phyloP scores from a whole-genome alignment of 805 yeast species.

The Cyberlindnera sargentensis region DNA sequence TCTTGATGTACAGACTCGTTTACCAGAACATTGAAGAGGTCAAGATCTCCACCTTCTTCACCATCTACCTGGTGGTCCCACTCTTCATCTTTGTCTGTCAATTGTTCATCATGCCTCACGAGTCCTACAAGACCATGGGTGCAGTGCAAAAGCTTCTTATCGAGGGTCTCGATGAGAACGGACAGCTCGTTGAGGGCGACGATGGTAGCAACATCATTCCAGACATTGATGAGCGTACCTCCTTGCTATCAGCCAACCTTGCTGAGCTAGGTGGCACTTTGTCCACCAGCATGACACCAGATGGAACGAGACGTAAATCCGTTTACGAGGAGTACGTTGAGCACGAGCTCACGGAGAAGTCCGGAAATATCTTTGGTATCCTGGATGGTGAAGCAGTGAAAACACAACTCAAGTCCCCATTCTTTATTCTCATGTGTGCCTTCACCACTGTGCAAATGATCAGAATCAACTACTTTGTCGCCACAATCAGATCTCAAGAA shows the following conservation, averaged over 20 bases:
- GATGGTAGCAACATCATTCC: constrained; percentile 37
- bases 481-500: constrained; percentile 82
- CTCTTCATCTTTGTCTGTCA: constrained; percentile 70
- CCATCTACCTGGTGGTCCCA: constrained; percentile 66
- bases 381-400: constrained; percentile 55
- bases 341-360: constrained; percentile 38
- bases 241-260: constrained; percentile 20
- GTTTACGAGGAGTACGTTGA: constrained; percentile 64
- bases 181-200: constrained; percentile 36
- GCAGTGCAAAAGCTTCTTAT: constrained; percentile 61
- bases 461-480: constrained; percentile 87
- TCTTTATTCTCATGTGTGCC: constrained; percentile 73
- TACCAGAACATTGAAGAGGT: constrained; percentile 39
- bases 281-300: constrained; percentile 14
- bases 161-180: constrained; percentile 69
- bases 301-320: constrained; percentile 39
- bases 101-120: constrained; percentile 69
- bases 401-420: constrained; percentile 45
- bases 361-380: constrained; percentile 65
- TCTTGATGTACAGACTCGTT: constrained; percentile 60
- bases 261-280: constrained; percentile 5
- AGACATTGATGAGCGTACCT: constrained; percentile 33
- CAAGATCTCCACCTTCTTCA: constrained; percentile 54
- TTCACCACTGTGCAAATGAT: constrained; percentile 88
- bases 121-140: constrained; percentile 67